These are phyloP conservation scores for Podospora fimiseda DNA, from an alignment of 495 filamentous ascomycete genomes.

Conservation along the genomic window DNA sequence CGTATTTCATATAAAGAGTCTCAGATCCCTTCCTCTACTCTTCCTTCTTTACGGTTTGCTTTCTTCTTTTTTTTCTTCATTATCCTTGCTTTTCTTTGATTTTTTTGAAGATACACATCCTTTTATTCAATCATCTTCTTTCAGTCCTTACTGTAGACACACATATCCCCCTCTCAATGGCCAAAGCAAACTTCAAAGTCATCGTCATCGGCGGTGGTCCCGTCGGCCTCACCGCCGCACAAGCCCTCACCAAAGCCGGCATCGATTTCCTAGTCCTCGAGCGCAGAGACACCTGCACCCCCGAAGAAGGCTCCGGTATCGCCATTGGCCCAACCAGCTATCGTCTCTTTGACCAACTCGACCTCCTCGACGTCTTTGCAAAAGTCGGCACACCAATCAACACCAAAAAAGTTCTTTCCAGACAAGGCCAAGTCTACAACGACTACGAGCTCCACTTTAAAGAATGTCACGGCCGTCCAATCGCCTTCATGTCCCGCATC, in stretches of 20 bases:
- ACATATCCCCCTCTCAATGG: background rate
- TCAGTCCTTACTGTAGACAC: background rate
- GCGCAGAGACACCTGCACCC: slow-evolving; percentile 26
- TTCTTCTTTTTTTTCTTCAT: background rate
- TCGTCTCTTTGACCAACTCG: slow-evolving; percentile 47
- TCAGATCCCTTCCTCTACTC: no score
- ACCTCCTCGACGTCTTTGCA: slow-evolving; percentile 26
- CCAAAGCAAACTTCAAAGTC: slow-evolving; percentile 32
- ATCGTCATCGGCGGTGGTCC: slow-evolving; percentile 51
- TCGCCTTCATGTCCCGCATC: slow-evolving; percentile 24
- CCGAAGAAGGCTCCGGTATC: slow-evolving; percentile 37
- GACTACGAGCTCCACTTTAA: background rate
- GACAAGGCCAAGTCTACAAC: background rate
- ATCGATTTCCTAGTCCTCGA: slow-evolving; percentile 51
- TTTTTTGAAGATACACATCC: background rate
- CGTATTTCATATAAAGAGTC: no score
- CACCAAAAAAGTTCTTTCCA: slow-evolving; percentile 3
- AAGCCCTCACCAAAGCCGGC: slow-evolving; percentile 33
- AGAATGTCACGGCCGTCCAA: background rate
- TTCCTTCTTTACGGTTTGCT: background rate
- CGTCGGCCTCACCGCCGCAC: slow-evolving; percentile 43
- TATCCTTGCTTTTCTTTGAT: background rate
- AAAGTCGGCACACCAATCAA: slow-evolving; percentile 23
- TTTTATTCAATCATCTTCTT: background rate
- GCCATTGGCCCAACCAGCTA: slow-evolving; percentile 27